phyloP scores from a whole-genome alignment of 2,329 filamentous ascomycete species.

The Dactylonectria estremocensis region DNA sequence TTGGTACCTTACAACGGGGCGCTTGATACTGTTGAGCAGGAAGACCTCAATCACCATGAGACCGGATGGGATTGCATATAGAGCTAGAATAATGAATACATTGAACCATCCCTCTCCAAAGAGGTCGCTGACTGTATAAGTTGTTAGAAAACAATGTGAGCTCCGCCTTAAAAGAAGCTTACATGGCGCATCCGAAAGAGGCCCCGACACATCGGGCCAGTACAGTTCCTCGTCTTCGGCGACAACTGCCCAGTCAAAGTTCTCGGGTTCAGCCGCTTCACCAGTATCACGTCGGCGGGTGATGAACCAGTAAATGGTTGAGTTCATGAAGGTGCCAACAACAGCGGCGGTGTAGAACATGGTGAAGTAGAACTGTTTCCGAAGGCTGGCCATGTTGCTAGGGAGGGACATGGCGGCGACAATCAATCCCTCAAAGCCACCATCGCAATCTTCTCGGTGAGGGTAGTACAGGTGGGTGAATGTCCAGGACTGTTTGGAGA shows the following conservation, averaged over 20 bases:
- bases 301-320: slow-evolving; percentile 65
- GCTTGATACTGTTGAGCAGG: slow-evolving; percentile 68
- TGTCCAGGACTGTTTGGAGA: slow-evolving; percentile 61
- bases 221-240: slow-evolving; percentile 27
- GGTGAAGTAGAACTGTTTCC: slow-evolving; percentile 64
- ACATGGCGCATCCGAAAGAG: slow-evolving; percentile 44
- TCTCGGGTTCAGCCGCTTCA: slow-evolving; percentile 23
- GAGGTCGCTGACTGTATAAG: slow-evolving; percentile 60
- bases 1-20: slow-evolving; percentile 59
- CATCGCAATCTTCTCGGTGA: slow-evolving; percentile 55
- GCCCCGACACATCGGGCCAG: slow-evolving; percentile 26
- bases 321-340: slow-evolving; percentile 66
- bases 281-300: slow-evolving; percentile 51
- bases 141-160: slow-evolving; percentile 38
- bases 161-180: slow-evolving; percentile 11
- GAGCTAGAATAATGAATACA: slow-evolving; percentile 62
- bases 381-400: slow-evolving; percentile 56
- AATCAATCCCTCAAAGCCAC: slow-evolving; percentile 54
- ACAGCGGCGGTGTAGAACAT: slow-evolving; percentile 64
- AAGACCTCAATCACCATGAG: slow-evolving; percentile 63
- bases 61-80: slow-evolving; percentile 61
- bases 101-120: slow-evolving; percentile 65
- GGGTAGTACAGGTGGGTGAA: slow-evolving; percentile 67
- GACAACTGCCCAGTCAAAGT: slow-evolving; percentile 2
- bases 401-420: slow-evolving; percentile 63